These are phyloP conservation scores for Prunus campanulata DNA, from an alignment of 306 rosid species.

Conservation along the genomic window DNA sequence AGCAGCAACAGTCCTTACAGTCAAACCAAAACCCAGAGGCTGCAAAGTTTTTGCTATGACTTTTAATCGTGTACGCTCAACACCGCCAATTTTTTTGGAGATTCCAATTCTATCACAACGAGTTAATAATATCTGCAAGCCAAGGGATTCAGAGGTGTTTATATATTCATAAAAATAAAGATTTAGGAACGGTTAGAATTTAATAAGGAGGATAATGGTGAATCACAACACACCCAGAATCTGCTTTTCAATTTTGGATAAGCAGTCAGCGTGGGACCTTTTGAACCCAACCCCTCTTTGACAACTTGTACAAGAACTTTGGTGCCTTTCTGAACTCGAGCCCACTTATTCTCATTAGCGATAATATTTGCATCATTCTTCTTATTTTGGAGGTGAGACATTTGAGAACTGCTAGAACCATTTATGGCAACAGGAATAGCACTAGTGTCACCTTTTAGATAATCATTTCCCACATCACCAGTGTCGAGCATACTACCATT, in stretches of 20 bases:
- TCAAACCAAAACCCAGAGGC: conserved; percentile 94
- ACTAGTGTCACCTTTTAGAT: conserved; percentile 46
- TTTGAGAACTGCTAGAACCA: conserved; percentile 48
- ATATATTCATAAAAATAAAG: conserved; percentile 15
- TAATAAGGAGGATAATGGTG: background rate
- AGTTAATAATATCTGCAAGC: conserved; percentile 65
- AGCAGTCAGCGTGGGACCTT: conserved; percentile 87
- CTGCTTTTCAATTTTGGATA: conserved; percentile 86
- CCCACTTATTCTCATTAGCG: conserved; percentile 64
- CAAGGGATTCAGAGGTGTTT: conserved; percentile 28
- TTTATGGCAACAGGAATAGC: conserved; percentile 37
- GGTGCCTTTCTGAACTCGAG: conserved; percentile 77
- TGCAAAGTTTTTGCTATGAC: conserved; percentile 90
- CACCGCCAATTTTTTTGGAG: conserved; percentile 74
- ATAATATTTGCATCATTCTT: conserved; percentile 30
- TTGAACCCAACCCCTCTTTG: conserved; percentile 90
- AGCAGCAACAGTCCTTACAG: conserved; percentile 93
- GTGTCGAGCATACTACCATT: conserved; percentile 56
- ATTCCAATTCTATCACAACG: conserved; percentile 78
- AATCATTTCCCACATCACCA: conserved; percentile 64
- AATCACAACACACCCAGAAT: conserved; percentile 76
- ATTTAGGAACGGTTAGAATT: background rate
- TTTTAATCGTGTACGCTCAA: conserved; percentile 88
- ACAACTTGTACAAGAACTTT: conserved; percentile 92
- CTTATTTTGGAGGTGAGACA: conserved; percentile 43